Evolutionary conservation across 83 land plant species (phyloP), one percentile per base, ranked within the genome.

Genomic region (Thuja plicata): DNA sequence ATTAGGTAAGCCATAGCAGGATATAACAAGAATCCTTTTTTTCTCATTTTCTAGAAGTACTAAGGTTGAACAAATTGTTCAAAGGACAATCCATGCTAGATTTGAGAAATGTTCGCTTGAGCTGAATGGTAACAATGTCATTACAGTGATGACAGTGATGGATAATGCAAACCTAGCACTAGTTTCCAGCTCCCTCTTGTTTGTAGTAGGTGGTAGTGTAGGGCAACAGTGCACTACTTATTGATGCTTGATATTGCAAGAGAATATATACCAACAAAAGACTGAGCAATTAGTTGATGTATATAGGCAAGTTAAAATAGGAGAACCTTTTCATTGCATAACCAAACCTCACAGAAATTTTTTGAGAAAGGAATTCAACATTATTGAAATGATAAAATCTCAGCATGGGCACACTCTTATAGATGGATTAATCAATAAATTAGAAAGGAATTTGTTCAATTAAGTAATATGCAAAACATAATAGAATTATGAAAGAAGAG

Each of bases 211-310:
- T 86, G 99, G 99, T 62, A 97, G 96, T 48, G 99, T 97, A 80
- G 99, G 99, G 37, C 98, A 98, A 86, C 92, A 97, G n/a, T 97
- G 99, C 93, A 97, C 97, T 79, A 98, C 96, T 80, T 98, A 97
- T 84, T 95, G 99, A 38, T 92, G 99, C 40, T 92, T 98, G 98
- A 66, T 96, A 71, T 88, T 97, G 34, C 98, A 97, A 85, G 96
- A 97, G 86, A 94, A 93, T 8, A 89, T 97, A 30, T 97, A 97
- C 77, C 87, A 93, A 34, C 90, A 82, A 35, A 93, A 93, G 30
- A 84, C 96, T 48, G 95, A 94, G 45, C 94, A 92, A 87, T 92
- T 97, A 8, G 35, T 94, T 90, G 92, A 54, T 37, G 95, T 90
- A 0, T 97, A 95, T 89, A 90, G 91, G 55, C 98, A 95, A 93